Evolutionary conservation across 257 asterid genomes (phyloP).

Genomic region (Rubia yunnanensis): DNA sequence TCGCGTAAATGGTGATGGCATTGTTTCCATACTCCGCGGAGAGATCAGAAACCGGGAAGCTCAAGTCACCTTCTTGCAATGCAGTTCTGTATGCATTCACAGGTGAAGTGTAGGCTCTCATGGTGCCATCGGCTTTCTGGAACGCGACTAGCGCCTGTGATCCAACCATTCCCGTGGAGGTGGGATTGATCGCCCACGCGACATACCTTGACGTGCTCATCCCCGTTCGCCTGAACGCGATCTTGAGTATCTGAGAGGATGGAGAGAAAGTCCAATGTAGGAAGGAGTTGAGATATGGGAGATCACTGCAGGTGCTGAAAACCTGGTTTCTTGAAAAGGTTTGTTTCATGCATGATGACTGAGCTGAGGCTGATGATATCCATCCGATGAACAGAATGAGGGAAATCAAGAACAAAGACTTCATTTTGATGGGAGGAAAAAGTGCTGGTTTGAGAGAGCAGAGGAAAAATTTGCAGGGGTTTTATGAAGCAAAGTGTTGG

Average conservation of each 20-base stretch:
- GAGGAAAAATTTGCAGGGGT: not conserved
- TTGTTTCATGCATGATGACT: constrained; percentile 59
- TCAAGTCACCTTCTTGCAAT: constrained; percentile 48
- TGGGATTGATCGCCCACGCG: constrained; percentile 84
- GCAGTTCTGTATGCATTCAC: constrained; percentile 42
- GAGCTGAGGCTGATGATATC: constrained; percentile 32
- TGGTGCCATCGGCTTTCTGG: constrained; percentile 60
- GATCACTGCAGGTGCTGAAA: constrained; percentile 57
- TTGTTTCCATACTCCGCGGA: constrained; percentile 42
- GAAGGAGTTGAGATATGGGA: constrained; percentile 58
- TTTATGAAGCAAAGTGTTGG: not conserved
- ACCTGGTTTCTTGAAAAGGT: constrained; percentile 47
- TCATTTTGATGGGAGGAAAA: not conserved
- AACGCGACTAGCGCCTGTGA: constrained; percentile 72
- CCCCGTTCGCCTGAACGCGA: constrained; percentile 51
- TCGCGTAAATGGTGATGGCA: constrained; percentile 57
- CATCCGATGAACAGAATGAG: constrained; percentile 24
- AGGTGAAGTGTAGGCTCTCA: constrained; percentile 62
- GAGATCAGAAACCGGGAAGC: constrained; percentile 64
- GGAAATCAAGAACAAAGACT: constrained; percentile 5
- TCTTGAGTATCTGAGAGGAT: constrained; percentile 36
- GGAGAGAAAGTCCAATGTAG: constrained; percentile 69
- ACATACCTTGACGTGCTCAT: constrained; percentile 49
- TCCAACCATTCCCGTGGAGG: constrained; percentile 61
- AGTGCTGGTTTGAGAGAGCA: not conserved